phyloP scores from a whole-genome alignment of 106 monocot genomes.

The Iris macrosiphon region DNA sequence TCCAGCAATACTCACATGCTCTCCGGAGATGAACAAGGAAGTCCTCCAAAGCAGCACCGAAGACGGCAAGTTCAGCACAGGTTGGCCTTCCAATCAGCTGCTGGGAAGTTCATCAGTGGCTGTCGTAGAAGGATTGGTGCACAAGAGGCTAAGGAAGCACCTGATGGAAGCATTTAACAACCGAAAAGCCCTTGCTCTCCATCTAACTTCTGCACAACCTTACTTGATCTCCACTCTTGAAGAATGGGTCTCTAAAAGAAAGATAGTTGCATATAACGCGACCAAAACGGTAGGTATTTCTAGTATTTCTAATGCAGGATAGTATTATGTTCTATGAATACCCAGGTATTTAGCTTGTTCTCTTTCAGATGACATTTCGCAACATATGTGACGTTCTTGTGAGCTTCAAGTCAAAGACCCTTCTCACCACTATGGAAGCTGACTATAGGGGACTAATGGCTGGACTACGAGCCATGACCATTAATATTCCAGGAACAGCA shows the following conservation, averaged over 20 bases:
- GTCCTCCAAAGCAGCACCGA: constrained; percentile 15
- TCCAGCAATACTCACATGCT: constrained; percentile 27
- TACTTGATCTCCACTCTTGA: constrained; percentile 19
- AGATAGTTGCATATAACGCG: constrained; percentile 22
- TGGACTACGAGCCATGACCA: constrained; percentile 22
- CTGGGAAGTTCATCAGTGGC: constrained; percentile 12
- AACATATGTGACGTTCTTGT: constrained; percentile 26
- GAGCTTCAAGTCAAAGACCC: constrained; percentile 22
- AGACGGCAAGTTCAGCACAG: constrained; percentile 21
- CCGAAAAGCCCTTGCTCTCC: constrained; percentile 20
- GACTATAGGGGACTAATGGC: constrained; percentile 23
- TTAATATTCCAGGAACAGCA: constrained; percentile 36
- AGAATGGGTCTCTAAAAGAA: constrained; percentile 22
- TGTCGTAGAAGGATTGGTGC: constrained; percentile 13
- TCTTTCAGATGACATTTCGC: constrained; percentile 24
- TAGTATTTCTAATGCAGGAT: not conserved
- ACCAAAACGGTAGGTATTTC: constrained; percentile 22
- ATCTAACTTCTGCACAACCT: constrained; percentile 23
- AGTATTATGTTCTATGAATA: not conserved
- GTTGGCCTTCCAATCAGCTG: constrained; percentile 26
- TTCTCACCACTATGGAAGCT: constrained; percentile 24
- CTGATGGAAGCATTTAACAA: constrained; percentile 21
- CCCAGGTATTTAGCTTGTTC: too few relatives aligned
- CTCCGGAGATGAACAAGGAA: constrained; percentile 31
- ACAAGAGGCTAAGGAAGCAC: constrained; percentile 25